phyloP scores from a whole-genome alignment of 2,329 filamentous ascomycete species.

The Truncatella angustata region DNA sequence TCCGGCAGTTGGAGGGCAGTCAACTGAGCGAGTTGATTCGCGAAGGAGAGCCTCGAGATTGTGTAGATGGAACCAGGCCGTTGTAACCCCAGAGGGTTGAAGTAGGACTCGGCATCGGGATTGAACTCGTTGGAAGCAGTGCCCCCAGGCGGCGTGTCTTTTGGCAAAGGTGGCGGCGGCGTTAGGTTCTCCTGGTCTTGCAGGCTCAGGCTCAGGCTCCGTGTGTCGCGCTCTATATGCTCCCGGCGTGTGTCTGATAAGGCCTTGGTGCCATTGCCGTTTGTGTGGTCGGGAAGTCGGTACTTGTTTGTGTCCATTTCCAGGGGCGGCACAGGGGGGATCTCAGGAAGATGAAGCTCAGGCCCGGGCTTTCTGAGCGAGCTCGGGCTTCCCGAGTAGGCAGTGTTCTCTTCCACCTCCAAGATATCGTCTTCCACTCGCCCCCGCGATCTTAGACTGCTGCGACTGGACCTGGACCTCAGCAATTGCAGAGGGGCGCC shows the following conservation, averaged over 20 bases:
- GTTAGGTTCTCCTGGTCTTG: slow-evolving; percentile 16
- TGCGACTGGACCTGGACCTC: slow-evolving; percentile 28
- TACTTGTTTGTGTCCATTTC: slow-evolving; percentile 75
- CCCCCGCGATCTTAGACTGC: slow-evolving; percentile 23
- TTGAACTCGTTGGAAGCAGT: slow-evolving; percentile 41
- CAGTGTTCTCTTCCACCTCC: background rate
- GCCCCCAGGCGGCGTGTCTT: slow-evolving; percentile 48
- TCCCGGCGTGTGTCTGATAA: slow-evolving; percentile 56
- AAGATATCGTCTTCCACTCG: slow-evolving; percentile 12
- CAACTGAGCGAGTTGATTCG: slow-evolving; percentile 87
- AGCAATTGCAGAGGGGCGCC: slow-evolving; percentile 46
- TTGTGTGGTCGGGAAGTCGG: slow-evolving; percentile 67
- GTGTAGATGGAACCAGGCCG: slow-evolving; percentile 90
- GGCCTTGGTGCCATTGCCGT: slow-evolving; percentile 65
- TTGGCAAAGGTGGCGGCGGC: slow-evolving; percentile 46
- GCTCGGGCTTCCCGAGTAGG: slow-evolving; percentile 30
- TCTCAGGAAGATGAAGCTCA: no score
- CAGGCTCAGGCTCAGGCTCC: slow-evolving; percentile 34
- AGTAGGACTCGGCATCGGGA: slow-evolving; percentile 58
- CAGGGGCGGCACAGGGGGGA: slow-evolving; percentile 46
- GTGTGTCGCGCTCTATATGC: slow-evolving; percentile 51
- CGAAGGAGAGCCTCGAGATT: slow-evolving; percentile 86
- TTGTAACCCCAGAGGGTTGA: slow-evolving; percentile 63
- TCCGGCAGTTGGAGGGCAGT: slow-evolving; percentile 88
- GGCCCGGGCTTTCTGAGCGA: no score